A percentile compares a stretch with the other conserved stretches of the same genome.
These are phyloP conservation scores for Leishmania guyanensis DNA, from an alignment of 208 protist species.

Conservation along the genomic window DNA sequence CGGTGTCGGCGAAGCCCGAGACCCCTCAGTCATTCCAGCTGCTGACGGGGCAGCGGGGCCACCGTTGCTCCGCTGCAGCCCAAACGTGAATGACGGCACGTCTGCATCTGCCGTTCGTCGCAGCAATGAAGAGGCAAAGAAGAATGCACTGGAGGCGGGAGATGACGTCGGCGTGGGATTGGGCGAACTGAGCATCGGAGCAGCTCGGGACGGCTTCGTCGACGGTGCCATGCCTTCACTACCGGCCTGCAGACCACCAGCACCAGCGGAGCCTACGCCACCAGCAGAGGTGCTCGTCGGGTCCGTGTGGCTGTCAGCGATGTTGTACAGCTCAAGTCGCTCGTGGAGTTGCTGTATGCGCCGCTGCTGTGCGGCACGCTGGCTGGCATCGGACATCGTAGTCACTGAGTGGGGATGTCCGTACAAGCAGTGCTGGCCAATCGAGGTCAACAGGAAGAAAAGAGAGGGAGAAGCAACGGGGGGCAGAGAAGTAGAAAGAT, in stretches of 20 bases:
- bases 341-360: constrained; percentile 82
- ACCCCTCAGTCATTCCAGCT: background rate
- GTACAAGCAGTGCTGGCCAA: background rate
- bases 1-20: constrained; percentile 6
- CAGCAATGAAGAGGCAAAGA: background rate
- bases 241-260: background rate
- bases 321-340: constrained; percentile 78
- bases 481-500: background rate
- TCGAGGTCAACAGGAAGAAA: background rate
- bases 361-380: constrained; percentile 34
- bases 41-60: background rate
- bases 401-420: background rate
- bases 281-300: background rate
- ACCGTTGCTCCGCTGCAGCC: background rate
- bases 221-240: background rate
- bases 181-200: constrained; percentile 15
- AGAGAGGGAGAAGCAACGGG: background rate
- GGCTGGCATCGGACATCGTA: constrained; percentile 16
- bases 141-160: background rate
- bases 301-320: constrained; percentile 27
- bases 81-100: constrained; percentile 4
- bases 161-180: background rate
- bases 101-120: background rate
- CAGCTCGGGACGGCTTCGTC: constrained; percentile 22
- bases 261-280: background rate